These are phyloP conservation scores for Fraxinus dipetala DNA, from an alignment of 305 asterid species.

Conservation along the genomic window DNA sequence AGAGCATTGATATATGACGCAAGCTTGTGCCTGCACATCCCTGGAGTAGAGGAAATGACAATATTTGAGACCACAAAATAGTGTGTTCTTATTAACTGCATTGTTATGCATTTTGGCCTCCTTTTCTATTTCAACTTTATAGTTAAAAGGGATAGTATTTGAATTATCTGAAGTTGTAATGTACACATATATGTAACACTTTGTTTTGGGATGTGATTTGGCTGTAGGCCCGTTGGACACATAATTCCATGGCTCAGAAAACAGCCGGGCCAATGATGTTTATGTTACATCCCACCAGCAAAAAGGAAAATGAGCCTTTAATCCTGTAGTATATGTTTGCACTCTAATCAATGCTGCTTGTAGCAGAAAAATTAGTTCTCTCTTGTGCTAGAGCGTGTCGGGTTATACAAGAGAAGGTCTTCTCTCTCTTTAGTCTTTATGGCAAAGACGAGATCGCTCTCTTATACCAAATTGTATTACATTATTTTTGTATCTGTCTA, in stretches of 20 bases:
- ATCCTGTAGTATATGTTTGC: neutral
- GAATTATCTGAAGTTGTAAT: neutral
- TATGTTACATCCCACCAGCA: neutral
- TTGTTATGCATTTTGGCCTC: neutral
- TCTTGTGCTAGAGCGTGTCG: neutral
- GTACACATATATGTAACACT: neutral
- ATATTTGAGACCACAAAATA: neutral
- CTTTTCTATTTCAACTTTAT: neutral
- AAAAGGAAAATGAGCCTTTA: neutral
- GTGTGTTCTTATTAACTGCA: neutral
- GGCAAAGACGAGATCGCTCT: neutral
- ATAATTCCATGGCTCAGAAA: neutral
- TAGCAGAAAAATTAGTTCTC: neutral
- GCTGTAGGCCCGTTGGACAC: neutral
- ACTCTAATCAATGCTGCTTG: neutral
- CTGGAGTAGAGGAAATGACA: neutral
- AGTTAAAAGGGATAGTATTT: slow-evolving; percentile 1
- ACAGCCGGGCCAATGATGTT: neutral
- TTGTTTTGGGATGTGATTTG: neutral
- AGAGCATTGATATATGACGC: slow-evolving; percentile 13
- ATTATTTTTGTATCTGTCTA: neutral
- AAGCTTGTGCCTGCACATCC: neutral
- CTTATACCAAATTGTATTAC: neutral
- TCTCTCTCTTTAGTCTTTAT: neutral
- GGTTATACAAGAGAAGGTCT: neutral